A percentile compares a stretch with the other conserved stretches of the same genome.
Evolutionary conservation across 805 yeast genomes (phyloP).

Genomic region (Danielia oregonensis): DNA sequence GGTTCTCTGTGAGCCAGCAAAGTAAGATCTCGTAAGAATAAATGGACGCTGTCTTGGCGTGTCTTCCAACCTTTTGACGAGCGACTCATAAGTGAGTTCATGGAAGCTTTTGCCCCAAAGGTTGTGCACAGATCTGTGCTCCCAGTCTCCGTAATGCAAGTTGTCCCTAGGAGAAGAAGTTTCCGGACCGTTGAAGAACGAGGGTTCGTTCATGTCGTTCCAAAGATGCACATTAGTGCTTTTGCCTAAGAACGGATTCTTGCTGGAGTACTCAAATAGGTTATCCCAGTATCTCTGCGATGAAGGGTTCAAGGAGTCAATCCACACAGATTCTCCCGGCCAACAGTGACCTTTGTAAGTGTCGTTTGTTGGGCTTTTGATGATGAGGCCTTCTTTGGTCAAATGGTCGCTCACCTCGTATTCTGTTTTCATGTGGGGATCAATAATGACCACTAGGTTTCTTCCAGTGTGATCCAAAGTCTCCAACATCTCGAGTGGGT

Average conservation of each 20-base stretch:
- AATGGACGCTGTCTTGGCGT: conserved; percentile 69
- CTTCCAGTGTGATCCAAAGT: conserved; percentile 70
- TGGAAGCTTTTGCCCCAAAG: conserved; percentile 76
- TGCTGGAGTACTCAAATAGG: conserved; percentile 45
- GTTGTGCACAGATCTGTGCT: conserved; percentile 90
- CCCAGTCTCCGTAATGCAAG: conserved; percentile 76
- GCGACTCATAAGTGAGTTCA: conserved; percentile 71
- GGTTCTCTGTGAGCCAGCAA: conserved; percentile 85
- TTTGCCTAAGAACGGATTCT: conserved; percentile 33
- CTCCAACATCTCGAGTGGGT: conserved; percentile 65
- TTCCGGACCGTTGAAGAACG: conserved; percentile 93
- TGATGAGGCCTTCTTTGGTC: conserved; percentile 38
- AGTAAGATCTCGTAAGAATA: conserved; percentile 79
- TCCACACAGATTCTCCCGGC: conserved; percentile 97
- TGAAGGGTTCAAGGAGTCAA: conserved; percentile 72
- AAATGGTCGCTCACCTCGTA: conserved; percentile 62
- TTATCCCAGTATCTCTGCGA: conserved; percentile 59
- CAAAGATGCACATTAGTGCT: conserved; percentile 75
- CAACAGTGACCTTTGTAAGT: conserved; percentile 86
- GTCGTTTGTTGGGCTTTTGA: conserved; percentile 45
- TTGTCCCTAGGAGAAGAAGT: conserved; percentile 82
- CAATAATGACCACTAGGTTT: conserved; percentile 79
- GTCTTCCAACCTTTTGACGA: conserved; percentile 46
- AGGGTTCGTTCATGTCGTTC: conserved; percentile 99
- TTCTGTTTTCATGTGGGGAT: conserved; percentile 81